These are phyloP conservation scores for Dianthus caryophyllus DNA, from an alignment of 148 eudicot species.

Conservation along the genomic window DNA sequence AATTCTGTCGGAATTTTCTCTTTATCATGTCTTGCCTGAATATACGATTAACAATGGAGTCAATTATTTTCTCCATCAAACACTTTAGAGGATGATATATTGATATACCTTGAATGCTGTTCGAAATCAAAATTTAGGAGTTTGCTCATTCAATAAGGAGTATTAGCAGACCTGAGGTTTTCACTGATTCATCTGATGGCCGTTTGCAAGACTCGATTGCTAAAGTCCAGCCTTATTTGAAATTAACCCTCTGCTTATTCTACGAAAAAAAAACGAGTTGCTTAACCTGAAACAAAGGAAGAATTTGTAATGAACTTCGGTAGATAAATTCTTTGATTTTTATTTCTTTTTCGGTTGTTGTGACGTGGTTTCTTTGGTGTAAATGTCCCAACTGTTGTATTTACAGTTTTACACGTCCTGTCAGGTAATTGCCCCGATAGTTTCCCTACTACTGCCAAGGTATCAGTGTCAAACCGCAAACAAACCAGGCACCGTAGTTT, in stretches of 20 bases:
- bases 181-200: too few species aligned
- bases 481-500: constrained; percentile 52
- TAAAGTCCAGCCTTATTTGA: neutral
- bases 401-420: neutral
- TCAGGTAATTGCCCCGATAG: constrained; percentile 76
- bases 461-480: constrained; percentile 73
- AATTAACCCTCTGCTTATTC: too few species aligned
- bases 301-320: neutral
- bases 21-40: too few species aligned
- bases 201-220: too few species aligned
- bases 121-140: too few species aligned
- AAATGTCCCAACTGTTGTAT: neutral
- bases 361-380: neutral
- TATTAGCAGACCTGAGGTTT: too few species aligned
- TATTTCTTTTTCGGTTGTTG: neutral
- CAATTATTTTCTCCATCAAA: too few species aligned
- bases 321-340: neutral
- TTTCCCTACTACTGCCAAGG: constrained; percentile 60
- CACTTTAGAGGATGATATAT: too few species aligned
- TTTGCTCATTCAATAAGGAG: too few species aligned
- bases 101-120: too few species aligned
- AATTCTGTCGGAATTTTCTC: too few species aligned
- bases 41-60: too few species aligned
- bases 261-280: neutral
- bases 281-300: neutral